phyloP scores from a whole-genome alignment of 2,329 filamentous ascomycete genomes.

The Verticillium dahliae region DNA sequence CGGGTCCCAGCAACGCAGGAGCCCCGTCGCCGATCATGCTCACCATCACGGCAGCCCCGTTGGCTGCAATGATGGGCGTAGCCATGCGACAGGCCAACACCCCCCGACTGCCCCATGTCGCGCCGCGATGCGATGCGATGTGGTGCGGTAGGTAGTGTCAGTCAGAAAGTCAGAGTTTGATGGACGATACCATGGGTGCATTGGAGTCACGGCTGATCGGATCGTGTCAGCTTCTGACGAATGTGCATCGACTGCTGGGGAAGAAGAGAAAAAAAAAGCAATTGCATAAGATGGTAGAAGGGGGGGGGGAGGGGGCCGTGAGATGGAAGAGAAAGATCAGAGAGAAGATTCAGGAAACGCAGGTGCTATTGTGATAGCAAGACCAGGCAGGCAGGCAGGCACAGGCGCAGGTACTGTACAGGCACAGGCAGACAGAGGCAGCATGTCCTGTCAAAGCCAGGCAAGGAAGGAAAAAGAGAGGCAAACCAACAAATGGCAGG shows the following conservation, averaged over 20 bases:
- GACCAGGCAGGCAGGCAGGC: neutral
- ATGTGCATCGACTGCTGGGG: neutral
- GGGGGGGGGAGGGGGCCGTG: neutral
- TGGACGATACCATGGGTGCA: neutral
- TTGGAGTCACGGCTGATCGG: neutral
- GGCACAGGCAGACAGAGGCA: neutral
- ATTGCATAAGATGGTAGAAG: no score
- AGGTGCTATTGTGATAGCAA: neutral
- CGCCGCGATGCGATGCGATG: neutral
- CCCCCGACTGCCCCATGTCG: neutral
- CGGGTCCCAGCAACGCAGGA: neutral
- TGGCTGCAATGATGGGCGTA: neutral
- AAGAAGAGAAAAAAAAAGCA: neutral
- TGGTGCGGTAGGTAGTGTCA: neutral
- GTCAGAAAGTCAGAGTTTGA: neutral
- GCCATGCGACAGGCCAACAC: neutral
- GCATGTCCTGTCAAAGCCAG: neutral
- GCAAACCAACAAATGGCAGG: neutral
- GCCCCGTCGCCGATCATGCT: neutral
- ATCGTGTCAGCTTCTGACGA: neutral
- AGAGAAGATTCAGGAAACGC: neutral
- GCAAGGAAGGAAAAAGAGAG: neutral
- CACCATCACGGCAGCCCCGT: neutral
- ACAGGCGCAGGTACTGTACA: no score
- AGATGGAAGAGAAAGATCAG: neutral